Evolutionary conservation across 345 rosid species (phyloP).

Genomic region (Linum lewisii): DNA sequence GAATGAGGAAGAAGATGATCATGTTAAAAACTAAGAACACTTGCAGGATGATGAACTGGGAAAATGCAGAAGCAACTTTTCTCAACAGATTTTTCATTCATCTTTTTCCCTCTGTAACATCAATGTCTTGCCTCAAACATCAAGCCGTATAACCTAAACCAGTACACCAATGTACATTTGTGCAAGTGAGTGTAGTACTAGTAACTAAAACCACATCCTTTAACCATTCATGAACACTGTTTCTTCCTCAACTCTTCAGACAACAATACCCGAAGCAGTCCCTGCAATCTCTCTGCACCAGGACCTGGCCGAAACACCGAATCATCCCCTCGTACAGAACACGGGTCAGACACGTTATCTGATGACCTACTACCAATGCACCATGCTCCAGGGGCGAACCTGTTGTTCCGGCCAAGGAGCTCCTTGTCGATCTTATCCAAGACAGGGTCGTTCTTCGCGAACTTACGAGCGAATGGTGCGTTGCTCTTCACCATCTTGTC

Average conservation of each 20-base stretch:
- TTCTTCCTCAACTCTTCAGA: slow-evolving; percentile 49
- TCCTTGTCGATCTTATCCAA: slow-evolving; percentile 78
- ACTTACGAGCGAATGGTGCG: slow-evolving; percentile 85
- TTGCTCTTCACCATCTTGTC: slow-evolving; percentile 72
- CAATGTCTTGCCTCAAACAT: no score
- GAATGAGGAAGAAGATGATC: no score
- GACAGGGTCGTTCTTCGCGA: slow-evolving; percentile 62
- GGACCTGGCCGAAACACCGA: slow-evolving; percentile 67
- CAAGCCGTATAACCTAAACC: slow-evolving; percentile 18
- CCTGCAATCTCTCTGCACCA: slow-evolving; percentile 54
- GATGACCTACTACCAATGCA: slow-evolving; percentile 63
- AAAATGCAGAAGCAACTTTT: no score
- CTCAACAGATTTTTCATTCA: no score
- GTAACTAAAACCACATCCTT: slow-evolving; percentile 7
- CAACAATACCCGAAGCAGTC: slow-evolving; percentile 39
- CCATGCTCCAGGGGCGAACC: slow-evolving; percentile 81
- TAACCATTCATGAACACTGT: slow-evolving; percentile 40
- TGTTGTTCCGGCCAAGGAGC: slow-evolving; percentile 44
- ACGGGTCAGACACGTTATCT: slow-evolving; percentile 47
- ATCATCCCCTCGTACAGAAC: slow-evolving; percentile 47
- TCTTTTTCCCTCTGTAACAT: no score
- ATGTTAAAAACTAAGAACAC: no score
- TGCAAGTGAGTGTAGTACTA: slow-evolving; percentile 13
- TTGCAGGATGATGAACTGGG: no score
- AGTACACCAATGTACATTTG: slow-evolving; percentile 27